phyloP scores from a whole-genome alignment of 2,329 filamentous ascomycete species.

The Penicillium fuscoglaucum region DNA sequence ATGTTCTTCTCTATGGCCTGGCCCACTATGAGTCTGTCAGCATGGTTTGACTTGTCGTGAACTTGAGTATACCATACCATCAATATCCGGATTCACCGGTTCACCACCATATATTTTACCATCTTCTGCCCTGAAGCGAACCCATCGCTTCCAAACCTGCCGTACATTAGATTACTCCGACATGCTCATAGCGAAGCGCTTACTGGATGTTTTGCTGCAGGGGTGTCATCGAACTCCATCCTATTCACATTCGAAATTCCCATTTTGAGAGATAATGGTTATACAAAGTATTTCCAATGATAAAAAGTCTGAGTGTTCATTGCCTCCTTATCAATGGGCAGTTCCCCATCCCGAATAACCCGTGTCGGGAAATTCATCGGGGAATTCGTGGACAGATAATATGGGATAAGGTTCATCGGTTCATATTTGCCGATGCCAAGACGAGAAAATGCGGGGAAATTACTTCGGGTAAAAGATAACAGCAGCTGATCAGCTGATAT shows the following conservation, averaged over 20 bases:
- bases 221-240: neutral
- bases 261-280: neutral
- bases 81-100: conserved; percentile 10
- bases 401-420: neutral
- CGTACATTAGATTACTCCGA: neutral
- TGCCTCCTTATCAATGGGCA: conserved; percentile 8
- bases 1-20: conserved; percentile 6
- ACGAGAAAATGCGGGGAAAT: conserved; percentile 16
- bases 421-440: conserved; percentile 16
- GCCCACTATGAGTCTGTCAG: conserved; percentile 9
- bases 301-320: neutral
- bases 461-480: neutral
- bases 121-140: conserved; percentile 10
- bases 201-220: conserved; percentile 8
- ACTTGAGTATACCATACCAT: conserved; percentile 2
- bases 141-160: conserved; percentile 17
- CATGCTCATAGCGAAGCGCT: neutral
- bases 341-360: neutral
- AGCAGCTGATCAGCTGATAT: neutral
- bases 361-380: conserved; percentile 15
- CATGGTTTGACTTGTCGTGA: neutral
- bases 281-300: neutral
- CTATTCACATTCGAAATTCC: conserved; percentile 3
- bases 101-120: conserved; percentile 14
- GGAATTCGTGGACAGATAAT: conserved; percentile 9